Evolutionary conservation across 225 moss, liverwort and hornwort species (phyloP).

Genomic region (Straminergon stramineum): DNA sequence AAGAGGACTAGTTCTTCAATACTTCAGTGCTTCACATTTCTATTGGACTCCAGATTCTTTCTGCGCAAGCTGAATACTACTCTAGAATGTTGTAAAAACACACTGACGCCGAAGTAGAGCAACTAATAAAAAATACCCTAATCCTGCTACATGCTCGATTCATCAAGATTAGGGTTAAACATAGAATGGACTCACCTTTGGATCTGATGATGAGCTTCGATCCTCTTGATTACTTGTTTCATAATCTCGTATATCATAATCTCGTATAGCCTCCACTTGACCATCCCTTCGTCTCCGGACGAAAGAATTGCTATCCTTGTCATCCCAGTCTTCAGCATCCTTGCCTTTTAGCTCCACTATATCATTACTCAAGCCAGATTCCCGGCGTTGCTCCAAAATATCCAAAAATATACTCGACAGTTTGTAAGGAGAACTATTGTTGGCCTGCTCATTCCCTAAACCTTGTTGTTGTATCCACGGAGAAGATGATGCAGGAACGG

Average conservation of each 20-base stretch:
- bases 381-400: conserved; percentile 22
- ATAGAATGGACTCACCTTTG: conserved; percentile 1
- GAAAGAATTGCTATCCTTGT: background rate
- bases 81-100: background rate
- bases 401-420: conserved; percentile 22
- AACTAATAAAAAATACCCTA: background rate
- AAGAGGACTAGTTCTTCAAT: background rate
- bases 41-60: background rate
- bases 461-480: background rate
- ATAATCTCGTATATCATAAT: background rate
- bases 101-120: background rate
- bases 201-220: conserved; percentile 1
- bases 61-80: background rate
- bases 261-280: background rate
- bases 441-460: background rate
- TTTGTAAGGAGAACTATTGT: background rate
- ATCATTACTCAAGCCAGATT: conserved; percentile 12
- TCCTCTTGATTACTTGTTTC: background rate
- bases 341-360: background rate
- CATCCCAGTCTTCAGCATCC: background rate
- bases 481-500: conserved; percentile 6
- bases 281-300: background rate
- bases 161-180: background rate
- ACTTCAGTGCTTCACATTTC: background rate
- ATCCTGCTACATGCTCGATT: background rate